phyloP scores from a whole-genome alignment of 768 basidiomycete genomes.

The Mycena metata region DNA sequence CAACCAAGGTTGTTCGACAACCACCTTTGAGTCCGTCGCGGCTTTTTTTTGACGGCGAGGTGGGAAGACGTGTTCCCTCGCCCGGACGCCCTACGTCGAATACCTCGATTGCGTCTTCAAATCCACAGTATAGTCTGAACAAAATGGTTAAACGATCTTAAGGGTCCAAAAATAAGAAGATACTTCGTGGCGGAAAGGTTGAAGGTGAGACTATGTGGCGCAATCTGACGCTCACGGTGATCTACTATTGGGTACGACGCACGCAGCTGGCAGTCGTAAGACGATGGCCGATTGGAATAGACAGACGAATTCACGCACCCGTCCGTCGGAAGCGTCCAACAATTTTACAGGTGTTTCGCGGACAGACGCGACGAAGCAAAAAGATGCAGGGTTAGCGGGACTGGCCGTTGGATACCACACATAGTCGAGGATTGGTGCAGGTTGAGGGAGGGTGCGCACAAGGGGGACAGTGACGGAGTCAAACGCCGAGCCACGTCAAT shows the following conservation, averaged over 20 bases:
- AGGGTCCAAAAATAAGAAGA: background rate
- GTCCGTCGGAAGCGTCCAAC: constrained; percentile 82
- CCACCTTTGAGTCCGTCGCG: constrained; percentile 90
- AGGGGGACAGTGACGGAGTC: background rate
- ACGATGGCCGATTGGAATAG: constrained; percentile 8
- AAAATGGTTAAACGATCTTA: background rate
- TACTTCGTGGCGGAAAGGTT: constrained; percentile 77
- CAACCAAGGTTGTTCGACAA: background rate
- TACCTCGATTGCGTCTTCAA: constrained; percentile 87
- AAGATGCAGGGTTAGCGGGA: constrained; percentile 67
- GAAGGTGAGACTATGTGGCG: constrained; percentile 88
- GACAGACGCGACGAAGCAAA: constrained; percentile 87
- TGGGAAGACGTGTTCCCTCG: constrained; percentile 76
- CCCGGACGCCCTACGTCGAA: constrained; percentile 85
- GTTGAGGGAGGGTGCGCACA: constrained; percentile 56
- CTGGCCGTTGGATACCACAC: constrained; percentile 89
- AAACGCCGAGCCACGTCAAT: background rate
- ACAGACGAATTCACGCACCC: constrained; percentile 59
- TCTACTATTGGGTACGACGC: constrained; percentile 95
- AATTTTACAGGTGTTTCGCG: constrained; percentile 89
- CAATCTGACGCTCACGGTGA: constrained; percentile 92
- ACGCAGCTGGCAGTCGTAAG: constrained; percentile 68
- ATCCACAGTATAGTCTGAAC: constrained; percentile 86
- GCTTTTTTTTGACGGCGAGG: constrained; percentile 81
- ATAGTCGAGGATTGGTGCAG: constrained; percentile 83